Conservation (phyloP, 495 filamentous ascomycete species). For the Tuber aestivum region DNA sequence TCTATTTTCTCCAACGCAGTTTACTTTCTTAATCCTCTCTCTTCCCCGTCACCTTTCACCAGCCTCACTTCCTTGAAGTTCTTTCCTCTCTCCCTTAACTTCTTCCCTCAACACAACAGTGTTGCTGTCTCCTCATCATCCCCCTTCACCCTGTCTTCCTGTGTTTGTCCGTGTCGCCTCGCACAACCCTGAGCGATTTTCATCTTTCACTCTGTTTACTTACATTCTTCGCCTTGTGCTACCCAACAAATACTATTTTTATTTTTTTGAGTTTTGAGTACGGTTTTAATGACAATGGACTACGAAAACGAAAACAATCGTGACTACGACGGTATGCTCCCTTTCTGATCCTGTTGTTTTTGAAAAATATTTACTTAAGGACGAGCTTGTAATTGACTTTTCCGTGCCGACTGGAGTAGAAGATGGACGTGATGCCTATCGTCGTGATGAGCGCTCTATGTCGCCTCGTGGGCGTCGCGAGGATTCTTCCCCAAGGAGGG, state of each 20-base stretch:
- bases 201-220: conserved; percentile 43
- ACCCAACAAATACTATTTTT: conserved; percentile 32
- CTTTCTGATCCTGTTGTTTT: conserved; percentile 3
- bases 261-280: conserved; percentile 19
- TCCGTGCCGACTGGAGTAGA: conserved; percentile 25
- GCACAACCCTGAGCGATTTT: conserved; percentile 31
- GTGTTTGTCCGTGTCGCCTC: conserved; percentile 9
- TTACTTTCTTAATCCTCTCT: conserved; percentile 16
- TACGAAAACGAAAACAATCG: conserved; percentile 77
- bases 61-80: conserved; percentile 26
- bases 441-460: conserved; percentile 38
- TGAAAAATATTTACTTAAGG: conserved; percentile 6
- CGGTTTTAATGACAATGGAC: conserved; percentile 54
- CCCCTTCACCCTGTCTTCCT: conserved; percentile 24
- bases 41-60: conserved; percentile 42
- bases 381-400: conserved; percentile 5
- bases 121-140: conserved; percentile 36
- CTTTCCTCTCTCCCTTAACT: conserved; percentile 31
- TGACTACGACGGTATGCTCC: conserved; percentile 72
- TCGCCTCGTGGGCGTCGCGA: conserved; percentile 57
- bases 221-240: conserved; percentile 9
- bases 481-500: conserved; percentile 64
- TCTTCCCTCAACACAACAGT: conserved; percentile 29
- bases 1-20: conserved; percentile 17
- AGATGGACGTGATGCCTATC: conserved; percentile 35